Percentiles rank a stretch among this genome's conserved stretches.
phyloP scores from a whole-genome alignment of 2,329 filamentous ascomycete genomes.

The Clarireedia paspali region DNA sequence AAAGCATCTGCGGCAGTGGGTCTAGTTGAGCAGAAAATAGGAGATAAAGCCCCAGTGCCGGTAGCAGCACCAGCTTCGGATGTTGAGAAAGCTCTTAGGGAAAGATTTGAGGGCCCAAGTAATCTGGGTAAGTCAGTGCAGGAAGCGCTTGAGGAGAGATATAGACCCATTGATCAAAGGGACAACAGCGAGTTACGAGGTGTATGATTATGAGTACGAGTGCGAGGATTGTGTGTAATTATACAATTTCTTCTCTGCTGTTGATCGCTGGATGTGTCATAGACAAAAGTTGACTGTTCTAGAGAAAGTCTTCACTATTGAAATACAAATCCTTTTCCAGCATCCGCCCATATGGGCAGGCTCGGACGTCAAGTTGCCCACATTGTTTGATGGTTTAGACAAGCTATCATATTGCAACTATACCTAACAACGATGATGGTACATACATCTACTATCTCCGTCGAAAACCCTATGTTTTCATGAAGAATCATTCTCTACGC shows the following conservation, averaged over 20 bases:
- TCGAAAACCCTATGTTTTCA: not conserved
- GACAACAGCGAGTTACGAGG: conserved; percentile 31
- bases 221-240: conserved; percentile 7
- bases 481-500: not conserved
- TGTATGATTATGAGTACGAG: conserved; percentile 20
- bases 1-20: conserved; percentile 34
- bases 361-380: not conserved
- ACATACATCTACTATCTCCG: too few species aligned
- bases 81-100: conserved; percentile 41
- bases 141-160: conserved; percentile 47
- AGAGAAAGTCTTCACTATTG: not conserved
- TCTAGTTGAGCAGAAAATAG: conserved; percentile 32
- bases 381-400: not conserved
- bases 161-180: conserved; percentile 37
- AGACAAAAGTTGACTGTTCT: conserved; percentile 8
- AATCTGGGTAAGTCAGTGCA: conserved; percentile 42
- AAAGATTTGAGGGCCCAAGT: conserved; percentile 41
- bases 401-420: not conserved
- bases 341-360: conserved; percentile 6
- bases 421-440: not conserved
- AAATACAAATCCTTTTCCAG: conserved; percentile 4
- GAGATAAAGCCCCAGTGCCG: conserved; percentile 5
- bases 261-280: conserved; percentile 8
- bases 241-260: conserved; percentile 8
- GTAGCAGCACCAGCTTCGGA: conserved; percentile 18